Evolutionary conservation across 2,329 filamentous ascomycete species (phyloP).

Genomic region (Gremmenia infestans): DNA sequence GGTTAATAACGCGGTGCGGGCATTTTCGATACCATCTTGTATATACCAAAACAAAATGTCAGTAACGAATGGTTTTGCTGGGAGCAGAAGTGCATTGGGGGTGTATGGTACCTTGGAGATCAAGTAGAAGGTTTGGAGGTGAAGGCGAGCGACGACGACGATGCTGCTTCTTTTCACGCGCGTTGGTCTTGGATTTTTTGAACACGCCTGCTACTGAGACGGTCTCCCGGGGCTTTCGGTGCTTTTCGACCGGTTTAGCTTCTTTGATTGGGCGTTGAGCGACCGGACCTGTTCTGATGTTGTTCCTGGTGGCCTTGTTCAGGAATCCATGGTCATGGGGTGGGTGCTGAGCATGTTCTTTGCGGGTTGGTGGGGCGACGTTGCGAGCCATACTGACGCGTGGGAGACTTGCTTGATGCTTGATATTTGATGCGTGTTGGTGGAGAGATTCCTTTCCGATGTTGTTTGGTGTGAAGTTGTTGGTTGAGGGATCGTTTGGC

Average conservation of each 20-base stretch:
- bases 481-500: neutral
- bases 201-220: conserved; percentile 21
- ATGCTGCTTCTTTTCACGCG: conserved; percentile 9
- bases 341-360: neutral
- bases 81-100: neutral
- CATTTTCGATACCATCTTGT: conserved; percentile 21
- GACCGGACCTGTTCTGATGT: neutral
- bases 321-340: neutral
- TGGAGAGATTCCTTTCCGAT: neutral
- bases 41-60: neutral
- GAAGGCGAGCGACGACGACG: conserved; percentile 12
- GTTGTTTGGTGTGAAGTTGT: neutral
- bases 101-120: conserved; percentile 10
- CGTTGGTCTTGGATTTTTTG: conserved; percentile 14
- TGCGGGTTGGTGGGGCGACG: neutral
- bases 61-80: neutral
- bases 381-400: neutral
- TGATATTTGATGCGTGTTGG: neutral
- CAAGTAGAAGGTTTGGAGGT: conserved; percentile 6
- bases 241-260: neutral
- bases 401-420: neutral
- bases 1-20: conserved; percentile 10
- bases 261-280: neutral
- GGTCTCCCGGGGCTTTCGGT: conserved; percentile 1
- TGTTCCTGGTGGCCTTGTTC: neutral